Evolutionary conservation across 352 stramenopile species (phyloP).

Genomic region (Phytophthora vignae): DNA sequence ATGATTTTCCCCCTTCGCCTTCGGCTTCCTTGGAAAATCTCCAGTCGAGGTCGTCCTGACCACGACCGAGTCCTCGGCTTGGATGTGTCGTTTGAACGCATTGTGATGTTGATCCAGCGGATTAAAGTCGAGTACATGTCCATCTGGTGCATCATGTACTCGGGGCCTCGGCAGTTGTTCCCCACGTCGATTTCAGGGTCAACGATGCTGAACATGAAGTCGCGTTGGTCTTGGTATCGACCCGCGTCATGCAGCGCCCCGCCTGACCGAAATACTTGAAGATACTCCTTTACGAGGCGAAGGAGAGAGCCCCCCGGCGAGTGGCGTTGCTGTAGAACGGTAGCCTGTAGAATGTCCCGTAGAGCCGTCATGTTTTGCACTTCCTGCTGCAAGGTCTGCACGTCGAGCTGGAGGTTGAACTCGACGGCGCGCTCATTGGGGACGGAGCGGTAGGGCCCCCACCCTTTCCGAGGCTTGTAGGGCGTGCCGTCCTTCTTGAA

Average conservation of each 20-base stretch:
- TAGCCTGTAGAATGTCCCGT: conserved; percentile 38
- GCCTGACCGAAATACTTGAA: conserved; percentile 33
- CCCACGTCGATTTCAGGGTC: conserved; percentile 43
- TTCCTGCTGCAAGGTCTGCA: conserved; percentile 50
- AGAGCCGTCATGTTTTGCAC: conserved; percentile 38
- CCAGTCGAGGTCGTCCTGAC: not conserved
- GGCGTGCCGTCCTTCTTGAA: conserved; percentile 11
- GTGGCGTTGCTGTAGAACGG: conserved; percentile 32
- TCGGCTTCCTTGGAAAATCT: too few species aligned
- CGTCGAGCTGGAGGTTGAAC: conserved; percentile 50
- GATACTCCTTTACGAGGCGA: conserved; percentile 35
- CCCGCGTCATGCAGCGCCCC: not conserved
- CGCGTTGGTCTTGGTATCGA: conserved; percentile 20
- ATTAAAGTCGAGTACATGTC: conserved; percentile 46
- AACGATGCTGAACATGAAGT: conserved; percentile 40
- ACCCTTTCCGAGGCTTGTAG: conserved; percentile 12
- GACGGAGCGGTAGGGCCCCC: conserved; percentile 26
- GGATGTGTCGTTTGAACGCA: conserved; percentile 19
- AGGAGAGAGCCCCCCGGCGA: conserved; percentile 35
- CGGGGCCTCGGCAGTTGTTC: conserved; percentile 27
- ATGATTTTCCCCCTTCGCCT: too few species aligned
- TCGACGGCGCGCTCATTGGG: conserved; percentile 39
- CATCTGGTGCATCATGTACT: conserved; percentile 47
- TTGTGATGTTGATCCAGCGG: conserved; percentile 41
- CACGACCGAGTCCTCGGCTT: conserved; percentile 10